Conservation (phyloP, 2,329 filamentous ascomycete genomes). For the Dothideomycetes sp. region DNA sequence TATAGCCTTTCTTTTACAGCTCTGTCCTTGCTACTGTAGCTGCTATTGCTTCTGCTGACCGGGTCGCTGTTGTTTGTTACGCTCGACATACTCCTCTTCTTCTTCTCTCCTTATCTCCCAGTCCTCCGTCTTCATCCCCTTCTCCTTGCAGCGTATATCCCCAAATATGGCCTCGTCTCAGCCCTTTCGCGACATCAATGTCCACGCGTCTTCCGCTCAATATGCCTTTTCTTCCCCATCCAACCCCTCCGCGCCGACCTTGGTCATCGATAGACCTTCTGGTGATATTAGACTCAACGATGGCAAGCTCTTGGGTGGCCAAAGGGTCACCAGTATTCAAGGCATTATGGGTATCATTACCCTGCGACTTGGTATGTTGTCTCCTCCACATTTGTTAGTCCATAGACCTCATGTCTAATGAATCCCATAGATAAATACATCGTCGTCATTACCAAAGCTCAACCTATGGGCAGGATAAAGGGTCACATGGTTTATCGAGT, state of each 20-base stretch:
- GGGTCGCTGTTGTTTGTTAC: too few relatives aligned
- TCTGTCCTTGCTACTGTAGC: too few relatives aligned
- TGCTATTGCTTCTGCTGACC: too few relatives aligned
- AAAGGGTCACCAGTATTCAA: constrained; percentile 85
- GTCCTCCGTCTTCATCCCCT: too few relatives aligned
- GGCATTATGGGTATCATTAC: constrained; percentile 92
- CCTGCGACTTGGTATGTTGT: constrained; percentile 66
- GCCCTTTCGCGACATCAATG: constrained; percentile 93
- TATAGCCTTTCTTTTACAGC: too few relatives aligned
- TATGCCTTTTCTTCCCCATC: constrained; percentile 97
- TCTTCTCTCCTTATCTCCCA: too few relatives aligned
- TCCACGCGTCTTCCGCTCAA: constrained; percentile 81
- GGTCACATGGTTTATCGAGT: constrained; percentile 96
- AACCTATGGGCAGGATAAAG: constrained; percentile 80
- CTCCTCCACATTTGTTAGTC: constrained; percentile 1
- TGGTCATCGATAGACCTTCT: constrained; percentile 84
- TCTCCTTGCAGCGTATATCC: neutral
- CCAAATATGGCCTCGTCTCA: constrained; percentile 37
- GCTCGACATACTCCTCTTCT: too few relatives aligned
- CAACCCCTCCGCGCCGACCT: constrained; percentile 73
- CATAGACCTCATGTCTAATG: constrained; percentile 2
- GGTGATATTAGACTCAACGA: constrained; percentile 81
- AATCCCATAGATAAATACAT: constrained; percentile 75
- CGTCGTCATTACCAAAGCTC: constrained; percentile 88
- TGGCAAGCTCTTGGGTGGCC: constrained; percentile 61